Percentiles rank a stretch among this genome's conserved stretches.
These are phyloP conservation scores for Podila epigama DNA, from an alignment of 192 early-diverging fungal genomes.

Conservation along the genomic window DNA sequence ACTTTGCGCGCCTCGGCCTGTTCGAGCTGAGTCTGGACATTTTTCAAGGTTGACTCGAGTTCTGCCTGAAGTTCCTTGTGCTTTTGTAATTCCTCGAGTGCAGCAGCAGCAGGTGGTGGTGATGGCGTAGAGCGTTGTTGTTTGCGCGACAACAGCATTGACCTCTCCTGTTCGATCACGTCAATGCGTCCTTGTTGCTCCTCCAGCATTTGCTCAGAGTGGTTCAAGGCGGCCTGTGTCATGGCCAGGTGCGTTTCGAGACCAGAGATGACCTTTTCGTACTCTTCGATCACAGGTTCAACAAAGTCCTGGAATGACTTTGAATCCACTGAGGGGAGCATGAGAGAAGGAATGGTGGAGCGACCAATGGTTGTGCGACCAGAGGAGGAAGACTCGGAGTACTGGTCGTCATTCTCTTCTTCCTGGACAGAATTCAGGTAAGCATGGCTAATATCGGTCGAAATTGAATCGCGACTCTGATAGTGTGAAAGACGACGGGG, in stretches of 20 bases:
- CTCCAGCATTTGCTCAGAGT: constrained; percentile 59
- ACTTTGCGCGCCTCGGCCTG: constrained; percentile 12
- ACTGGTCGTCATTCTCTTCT: constrained; percentile 25
- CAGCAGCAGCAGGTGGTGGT: neutral
- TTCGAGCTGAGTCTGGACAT: constrained; percentile 16
- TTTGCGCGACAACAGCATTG: neutral
- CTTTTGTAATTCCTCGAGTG: neutral
- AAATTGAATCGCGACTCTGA: constrained; percentile 29
- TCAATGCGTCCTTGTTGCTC: constrained; percentile 64
- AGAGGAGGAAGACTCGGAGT: constrained; percentile 26
- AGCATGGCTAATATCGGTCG: constrained; percentile 34
- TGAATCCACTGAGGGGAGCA: constrained; percentile 11
- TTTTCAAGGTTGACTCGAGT: neutral
- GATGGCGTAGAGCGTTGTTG: neutral
- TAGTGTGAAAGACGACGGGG: constrained; percentile 16
- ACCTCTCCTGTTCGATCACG: constrained; percentile 35
- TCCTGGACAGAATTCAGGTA: constrained; percentile 30
- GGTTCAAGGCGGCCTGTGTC: constrained; percentile 63
- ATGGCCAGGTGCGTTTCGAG: constrained; percentile 69
- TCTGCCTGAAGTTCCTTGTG: constrained; percentile 11
- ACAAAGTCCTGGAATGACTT: constrained; percentile 59
- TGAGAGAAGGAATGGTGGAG: constrained; percentile 6
- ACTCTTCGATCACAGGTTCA: constrained; percentile 76
- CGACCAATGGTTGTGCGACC: constrained; percentile 6
- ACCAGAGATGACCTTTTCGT: constrained; percentile 67